Conservation (phyloP, 306 rosid species). For the Lagenaria siceraria region DNA sequence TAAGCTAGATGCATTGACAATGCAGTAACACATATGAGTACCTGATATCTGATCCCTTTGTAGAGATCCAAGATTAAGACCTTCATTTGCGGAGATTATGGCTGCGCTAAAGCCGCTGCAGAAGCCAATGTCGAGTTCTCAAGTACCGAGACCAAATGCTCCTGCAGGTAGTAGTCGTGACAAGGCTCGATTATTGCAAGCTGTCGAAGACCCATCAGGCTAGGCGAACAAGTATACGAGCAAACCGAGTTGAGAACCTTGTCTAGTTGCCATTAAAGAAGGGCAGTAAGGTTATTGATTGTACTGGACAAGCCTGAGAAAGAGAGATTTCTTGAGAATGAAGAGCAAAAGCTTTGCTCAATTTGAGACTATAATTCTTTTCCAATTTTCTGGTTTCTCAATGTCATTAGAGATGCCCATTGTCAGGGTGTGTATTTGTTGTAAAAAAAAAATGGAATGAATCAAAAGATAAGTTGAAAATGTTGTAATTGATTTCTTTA, state of each 20-base stretch:
- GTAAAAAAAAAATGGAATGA: slow-evolving; percentile 20
- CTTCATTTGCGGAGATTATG: slow-evolving; percentile 87
- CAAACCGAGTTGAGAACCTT: not conserved
- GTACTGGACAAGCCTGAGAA: slow-evolving; percentile 20
- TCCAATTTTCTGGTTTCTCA: slow-evolving; percentile 16
- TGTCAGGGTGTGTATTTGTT: slow-evolving; percentile 37
- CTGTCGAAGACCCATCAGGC: not conserved
- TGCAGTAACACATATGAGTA: not conserved
- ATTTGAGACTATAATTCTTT: slow-evolving; percentile 37
- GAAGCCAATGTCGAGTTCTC: slow-evolving; percentile 51
- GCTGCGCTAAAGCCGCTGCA: slow-evolving; percentile 78
- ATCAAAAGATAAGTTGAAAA: slow-evolving; percentile 28
- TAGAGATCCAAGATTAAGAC: slow-evolving; percentile 87
- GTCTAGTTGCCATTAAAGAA: slow-evolving; percentile 16
- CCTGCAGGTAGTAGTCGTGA: slow-evolving; percentile 1
- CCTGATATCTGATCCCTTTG: slow-evolving; percentile 13
- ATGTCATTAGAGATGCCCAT: slow-evolving; percentile 16
- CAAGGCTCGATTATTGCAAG: not conserved
- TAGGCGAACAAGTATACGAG: not conserved
- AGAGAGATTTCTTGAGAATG: slow-evolving; percentile 29
- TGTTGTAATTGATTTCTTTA: slow-evolving; percentile 26
- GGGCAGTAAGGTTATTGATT: slow-evolving; percentile 38
- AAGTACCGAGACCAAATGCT: slow-evolving; percentile 23
- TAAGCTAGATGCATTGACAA: not conserved
- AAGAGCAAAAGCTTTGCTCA: slow-evolving; percentile 21